Conservation (phyloP, 306 rosid genomes). For the Dalbergia oliveri region DNA sequence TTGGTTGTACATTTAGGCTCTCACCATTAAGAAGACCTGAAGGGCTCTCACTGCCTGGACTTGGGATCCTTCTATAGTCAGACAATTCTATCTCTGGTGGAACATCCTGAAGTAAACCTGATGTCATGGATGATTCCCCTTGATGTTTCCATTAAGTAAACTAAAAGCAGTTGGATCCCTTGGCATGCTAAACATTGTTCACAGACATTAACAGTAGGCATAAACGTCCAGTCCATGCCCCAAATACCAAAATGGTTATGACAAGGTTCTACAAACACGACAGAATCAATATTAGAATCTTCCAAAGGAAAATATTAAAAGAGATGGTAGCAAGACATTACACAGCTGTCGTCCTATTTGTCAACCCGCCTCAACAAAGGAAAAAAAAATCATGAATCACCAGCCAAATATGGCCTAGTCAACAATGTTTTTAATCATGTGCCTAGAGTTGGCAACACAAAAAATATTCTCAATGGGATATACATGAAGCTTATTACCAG, state of each 20-base stretch:
- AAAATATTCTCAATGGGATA: not conserved
- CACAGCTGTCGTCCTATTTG: not conserved
- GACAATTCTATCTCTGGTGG: constrained; percentile 83
- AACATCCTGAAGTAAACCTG: constrained; percentile 66
- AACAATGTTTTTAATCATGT: constrained; percentile 4
- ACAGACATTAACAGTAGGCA: constrained; percentile 61
- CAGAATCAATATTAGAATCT: constrained; percentile 43
- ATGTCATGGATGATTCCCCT: constrained; percentile 67
- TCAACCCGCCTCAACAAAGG: not conserved
- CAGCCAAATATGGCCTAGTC: constrained; percentile 7
- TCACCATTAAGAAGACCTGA: constrained; percentile 86
- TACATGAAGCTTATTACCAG: constrained; percentile 14
- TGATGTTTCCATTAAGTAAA: constrained; percentile 66
- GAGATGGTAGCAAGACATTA: not conserved
- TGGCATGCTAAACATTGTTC: constrained; percentile 84
- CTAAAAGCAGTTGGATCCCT: constrained; percentile 53
- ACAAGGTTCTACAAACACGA: constrained; percentile 46
- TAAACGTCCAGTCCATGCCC: constrained; percentile 78
- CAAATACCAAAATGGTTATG: constrained; percentile 48
- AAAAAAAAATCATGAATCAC: constrained; percentile 1
- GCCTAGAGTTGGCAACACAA: constrained; percentile 4
- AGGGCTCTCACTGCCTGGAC: constrained; percentile 90
- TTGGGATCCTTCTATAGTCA: constrained; percentile 64
- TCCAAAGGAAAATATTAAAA: constrained; percentile 21
- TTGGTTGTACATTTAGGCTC: constrained; percentile 74